Base-by-base conservation (phyloP, 2,329 filamentous ascomycete species). In the Monilinia vaccinii-corymbosi region DNA sequence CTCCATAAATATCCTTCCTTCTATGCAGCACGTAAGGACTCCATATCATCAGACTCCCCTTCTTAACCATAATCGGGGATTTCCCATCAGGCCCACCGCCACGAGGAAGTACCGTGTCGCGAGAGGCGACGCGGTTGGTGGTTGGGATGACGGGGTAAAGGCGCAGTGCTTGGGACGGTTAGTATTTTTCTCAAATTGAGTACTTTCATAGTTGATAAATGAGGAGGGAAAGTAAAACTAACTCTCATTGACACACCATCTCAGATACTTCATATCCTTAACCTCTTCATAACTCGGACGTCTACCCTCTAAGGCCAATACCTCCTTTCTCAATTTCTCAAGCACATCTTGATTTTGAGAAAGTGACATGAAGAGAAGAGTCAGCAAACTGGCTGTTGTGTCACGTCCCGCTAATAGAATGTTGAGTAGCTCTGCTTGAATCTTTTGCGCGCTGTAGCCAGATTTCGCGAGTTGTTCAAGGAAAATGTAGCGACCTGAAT, bases 1-100 rank as follows among this genome's bases (percentile, higher is more conserved):
- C 69, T 3, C 88, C 88, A 68, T 88, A 93, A 32, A 91, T 76
- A 61, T 85, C 82, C 6, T 68, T 69, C 18, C 72, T 67, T 36
- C 71, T 65, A 46, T 74, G 73, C 63, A 75, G 67, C 2, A 62
- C 62, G 52, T 69, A 71, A 36, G 61, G 51, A 46, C 60, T 67
- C 67, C 57, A 50, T 66, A 34, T 59, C 56, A 53, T 16, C 53
- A 58, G 1, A 10, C 36, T 25, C 1, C 72, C 72, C 46, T 68
- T 68, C 8, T 62, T 61, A 6, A 75, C 62, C 21, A 73, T 70
- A 8, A 73, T 62, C 0, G 72, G 70, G 4, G 62, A 62, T 46
- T 61, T 68, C 18, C 68, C 67, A 61, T 72, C 70, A 0, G 64
- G 63, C 1, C 73, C 73, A n/a, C 73, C 73, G 8, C 72, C 73